Evolutionary conservation across 1,284 basidiomycete species (phyloP).

Genomic region (Peniophora sp.): DNA sequence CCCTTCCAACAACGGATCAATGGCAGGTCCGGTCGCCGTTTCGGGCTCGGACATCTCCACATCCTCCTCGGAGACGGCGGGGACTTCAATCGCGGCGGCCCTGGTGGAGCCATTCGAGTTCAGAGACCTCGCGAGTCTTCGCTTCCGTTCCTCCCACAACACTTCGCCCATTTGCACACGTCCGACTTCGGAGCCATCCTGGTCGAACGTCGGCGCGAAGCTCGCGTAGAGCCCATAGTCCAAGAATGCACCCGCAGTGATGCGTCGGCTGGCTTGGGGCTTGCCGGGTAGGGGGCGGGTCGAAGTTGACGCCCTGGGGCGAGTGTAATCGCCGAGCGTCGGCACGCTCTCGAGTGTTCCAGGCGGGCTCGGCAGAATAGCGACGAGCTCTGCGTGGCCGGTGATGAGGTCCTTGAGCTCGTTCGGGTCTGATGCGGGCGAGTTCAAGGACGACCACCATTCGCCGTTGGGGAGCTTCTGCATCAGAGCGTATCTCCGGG

Average conservation of each 20-base stretch:
- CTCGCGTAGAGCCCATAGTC: slow-evolving; percentile 69
- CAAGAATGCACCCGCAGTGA: slow-evolving; percentile 59
- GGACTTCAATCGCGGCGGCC: background rate
- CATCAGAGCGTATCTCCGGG: slow-evolving; percentile 61
- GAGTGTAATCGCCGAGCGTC: slow-evolving; percentile 26
- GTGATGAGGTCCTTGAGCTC: slow-evolving; percentile 44
- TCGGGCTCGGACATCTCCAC: slow-evolving; percentile 6
- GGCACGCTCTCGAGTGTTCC: slow-evolving; percentile 22
- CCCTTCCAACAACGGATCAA: slow-evolving; percentile 6
- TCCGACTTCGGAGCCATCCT: slow-evolving; percentile 61
- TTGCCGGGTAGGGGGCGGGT: slow-evolving; percentile 18
- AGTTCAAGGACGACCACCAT: slow-evolving; percentile 69
- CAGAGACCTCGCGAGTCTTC: slow-evolving; percentile 6
- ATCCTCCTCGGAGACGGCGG: slow-evolving; percentile 4
- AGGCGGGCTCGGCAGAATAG: slow-evolving; percentile 57
- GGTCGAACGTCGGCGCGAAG: slow-evolving; percentile 72
- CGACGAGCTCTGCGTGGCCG: slow-evolving; percentile 66
- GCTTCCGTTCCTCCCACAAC: slow-evolving; percentile 30
- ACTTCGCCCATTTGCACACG: slow-evolving; percentile 50
- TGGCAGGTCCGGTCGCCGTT: slow-evolving; percentile 5
- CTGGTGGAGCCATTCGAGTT: background rate
- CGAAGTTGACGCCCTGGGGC: slow-evolving; percentile 27
- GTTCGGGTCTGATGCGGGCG: slow-evolving; percentile 30
- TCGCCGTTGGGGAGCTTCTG: slow-evolving; percentile 68
- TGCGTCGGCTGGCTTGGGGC: slow-evolving; percentile 32